Evolutionary conservation across 2,329 filamentous ascomycete species (phyloP), one percentile per base, ranked within the genome.

Genomic region (Colletotrichum orchidophilum): DNA sequence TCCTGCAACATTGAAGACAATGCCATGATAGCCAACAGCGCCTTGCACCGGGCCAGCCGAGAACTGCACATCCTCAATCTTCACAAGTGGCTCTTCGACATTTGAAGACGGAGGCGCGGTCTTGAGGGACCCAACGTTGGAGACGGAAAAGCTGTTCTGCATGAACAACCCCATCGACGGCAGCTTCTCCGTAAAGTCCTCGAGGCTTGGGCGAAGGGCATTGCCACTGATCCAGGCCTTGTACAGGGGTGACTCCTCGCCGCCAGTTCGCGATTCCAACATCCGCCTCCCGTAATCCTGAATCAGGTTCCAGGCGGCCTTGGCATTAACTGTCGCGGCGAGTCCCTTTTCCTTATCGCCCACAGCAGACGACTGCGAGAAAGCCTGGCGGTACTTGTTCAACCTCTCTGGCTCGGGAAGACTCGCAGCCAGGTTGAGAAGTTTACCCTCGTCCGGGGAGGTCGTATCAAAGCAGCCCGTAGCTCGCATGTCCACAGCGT

Each of bases 401-500:
- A 72, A 7, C 39, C 60, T 27, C 29, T 70, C 61, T 4, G 46
- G 39, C 26, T 72, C 60, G 18, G 66, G 60, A 0, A 61, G 65
- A 5, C 70, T 70, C 12, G 60, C 66, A 13, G 66, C 70, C 2
- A 70, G 26, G 50, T 70, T 72, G 18, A 72, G 42, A n/a, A 66
- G 33, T 11, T 64, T 70, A 1, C 70, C 70, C 3, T 62, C 59
- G 2, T 35, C 54, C 7, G 55, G 54, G 1, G 66, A 42, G 5
- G 49, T 1, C 7, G 63, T 52, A 3, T 70, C 66, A 31, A 72
- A 53, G 46, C 60, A 39, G 0, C 66, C 60, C 1, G 63, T 55
- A 3, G 49, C 59, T 6, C 77, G 11, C 83, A 83, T 76, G 81
- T 87, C 74, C 81, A 86, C 74, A 66, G 62, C 3, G 76, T 87